Evolutionary conservation across 2,329 filamentous ascomycete genomes (phyloP), one percentile per base, ranked within the genome.

Genomic region (Pseudocercospora musae): DNA sequence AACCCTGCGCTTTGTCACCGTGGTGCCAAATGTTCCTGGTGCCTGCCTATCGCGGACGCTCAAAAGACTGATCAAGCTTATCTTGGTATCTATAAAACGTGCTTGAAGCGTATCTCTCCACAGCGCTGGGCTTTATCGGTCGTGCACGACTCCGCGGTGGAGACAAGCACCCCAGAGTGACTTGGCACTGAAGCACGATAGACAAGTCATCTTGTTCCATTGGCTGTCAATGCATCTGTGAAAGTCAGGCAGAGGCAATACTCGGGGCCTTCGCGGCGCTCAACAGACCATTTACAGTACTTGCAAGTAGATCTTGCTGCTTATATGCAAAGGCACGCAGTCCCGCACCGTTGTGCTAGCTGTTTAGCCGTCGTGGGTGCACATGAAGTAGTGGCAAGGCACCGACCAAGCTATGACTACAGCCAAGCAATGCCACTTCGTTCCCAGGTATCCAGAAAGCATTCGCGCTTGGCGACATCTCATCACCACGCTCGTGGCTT

Each of bases 1-100:
- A 57, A 29, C 52, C 52, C 52, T 54, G 52, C 52, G 52, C 18
- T 21, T 18, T 40, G 55, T 53, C 33, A 20, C 56, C 40, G 18
- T 48, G 31, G 31, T 53, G 48, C n/a, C 42, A 62, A 21, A 20
- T 33, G 60, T 58, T 57, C 56, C 52, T 50, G 44, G 60, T 58
- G 37, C 60, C 49, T 59, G 60, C 60, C 60, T 62, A 58, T 62
- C 60, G 37, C 27, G 48, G 29, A 55, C 13, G 15, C 7, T 31
- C 2, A 18, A 54, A 52, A 7, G 29, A 44, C 21, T 40, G 44
- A 33, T 50, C 53, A 54, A 15, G 52, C 59, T 62, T 62, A 62
- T 62, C 60, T 62, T 48, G 33, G 27, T 55, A 55, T 49, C 55
- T 54, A 44, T 18, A 25, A 23, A 48, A 23, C 48, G 44, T 46